Percentiles rank a stretch among this genome's conserved stretches.
Evolutionary conservation across 129 eudicot species (phyloP).

Genomic region (Lactuca saligna): DNA sequence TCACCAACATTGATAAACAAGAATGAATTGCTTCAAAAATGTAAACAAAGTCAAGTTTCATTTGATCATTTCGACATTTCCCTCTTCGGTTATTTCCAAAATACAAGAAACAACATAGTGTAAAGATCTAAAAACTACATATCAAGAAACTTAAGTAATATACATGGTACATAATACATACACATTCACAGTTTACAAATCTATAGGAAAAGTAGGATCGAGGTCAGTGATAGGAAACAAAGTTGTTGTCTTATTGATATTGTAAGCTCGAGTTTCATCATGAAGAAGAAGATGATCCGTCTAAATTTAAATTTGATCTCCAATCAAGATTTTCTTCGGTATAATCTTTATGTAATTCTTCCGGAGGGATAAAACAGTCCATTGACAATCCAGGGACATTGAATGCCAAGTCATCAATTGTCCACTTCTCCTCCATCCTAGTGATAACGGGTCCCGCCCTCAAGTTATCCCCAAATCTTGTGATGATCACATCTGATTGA

Average conservation of each 20-base stretch:
- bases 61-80: neutral
- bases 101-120: slow-evolving; percentile 19
- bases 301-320: slow-evolving; percentile 44
- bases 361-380: slow-evolving; percentile 85
- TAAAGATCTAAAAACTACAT: slow-evolving; percentile 11
- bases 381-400: slow-evolving; percentile 89
- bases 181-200: slow-evolving; percentile 35
- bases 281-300: slow-evolving; percentile 24
- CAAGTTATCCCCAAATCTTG: slow-evolving; percentile 80
- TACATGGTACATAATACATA: slow-evolving; percentile 12
- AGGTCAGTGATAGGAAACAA: slow-evolving; percentile 17
- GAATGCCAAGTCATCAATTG: slow-evolving; percentile 85
- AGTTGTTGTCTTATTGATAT: slow-evolving; percentile 16
- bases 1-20: slow-evolving; percentile 11
- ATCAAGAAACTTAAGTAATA: slow-evolving; percentile 27
- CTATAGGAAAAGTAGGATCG: slow-evolving; percentile 16
- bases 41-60: slow-evolving; percentile 14
- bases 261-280: slow-evolving; percentile 11
- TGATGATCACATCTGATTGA: slow-evolving; percentile 67
- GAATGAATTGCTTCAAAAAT: slow-evolving; percentile 18
- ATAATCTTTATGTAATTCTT: slow-evolving; percentile 57
- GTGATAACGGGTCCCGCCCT: slow-evolving; percentile 68
- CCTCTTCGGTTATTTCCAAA: slow-evolving; percentile 18
- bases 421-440: slow-evolving; percentile 87
- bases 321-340: slow-evolving; percentile 48